Evolutionary conservation across 78 protist species (phyloP), one percentile per base, ranked within the genome.

Genomic region (Dictyostelium capitatum): DNA sequence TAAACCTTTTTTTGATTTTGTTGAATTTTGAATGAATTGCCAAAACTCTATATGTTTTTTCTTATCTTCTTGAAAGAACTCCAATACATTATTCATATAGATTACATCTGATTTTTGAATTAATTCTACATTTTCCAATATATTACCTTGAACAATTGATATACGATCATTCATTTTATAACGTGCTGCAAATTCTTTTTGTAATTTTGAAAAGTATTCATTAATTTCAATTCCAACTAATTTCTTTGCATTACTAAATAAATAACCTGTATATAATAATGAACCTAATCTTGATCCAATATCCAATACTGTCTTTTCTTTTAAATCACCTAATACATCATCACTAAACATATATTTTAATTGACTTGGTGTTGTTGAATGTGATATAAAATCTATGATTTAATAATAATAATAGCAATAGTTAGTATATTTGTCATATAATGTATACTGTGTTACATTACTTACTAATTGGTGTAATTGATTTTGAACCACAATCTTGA

Each of bases 21-120:
- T 79, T 19, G 19, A 12, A 9, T 56, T 28, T 59, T 82, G 75
- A 37, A 91, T 65, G n/a, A 50, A 28, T 32, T 65, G 48, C 95
- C 95, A 91, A 53, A 91, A 79, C 4, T 54, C 81, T n/a, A 83
- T 65, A 41, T 83, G 84, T n/a, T 23, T 19, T 11, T 72, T 37
- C 23, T 30, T 43, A 48, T 83, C 79, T 19, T 73, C 56, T 69
- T 83, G 90, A 43, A 91, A 91, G 73, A 91, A 91, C 2, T 91
- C 95, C 28, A 91, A 91, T 25, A 82, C 95, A 48, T 91, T 91
- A 43, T 91, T 91, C 91, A 91, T 91, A 65, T 81, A 82, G 90
- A 91, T 91, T 62, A 91, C 41, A 69, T 91, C 90, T 0, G 95
- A 79, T 32, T 50, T 30, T 43, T 59, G 30, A 23, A 87, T 25